phyloP scores from a whole-genome alignment of 1,284 basidiomycete species.

The Cutaneotrichosporon sp. region DNA sequence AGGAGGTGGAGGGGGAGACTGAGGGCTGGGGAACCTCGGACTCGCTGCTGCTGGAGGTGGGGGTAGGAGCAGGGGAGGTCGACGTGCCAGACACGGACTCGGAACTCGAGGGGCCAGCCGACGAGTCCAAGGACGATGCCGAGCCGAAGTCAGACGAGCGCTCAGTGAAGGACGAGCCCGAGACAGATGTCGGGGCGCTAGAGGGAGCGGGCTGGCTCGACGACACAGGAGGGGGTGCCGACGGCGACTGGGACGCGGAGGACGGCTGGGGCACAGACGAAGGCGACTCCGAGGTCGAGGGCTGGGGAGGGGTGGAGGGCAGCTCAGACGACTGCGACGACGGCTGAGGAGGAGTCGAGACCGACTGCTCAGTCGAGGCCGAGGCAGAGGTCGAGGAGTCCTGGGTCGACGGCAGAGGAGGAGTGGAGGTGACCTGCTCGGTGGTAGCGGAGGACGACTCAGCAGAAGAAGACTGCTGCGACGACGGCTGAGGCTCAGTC shows the following conservation, averaged over 20 bases:
- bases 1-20: background rate
- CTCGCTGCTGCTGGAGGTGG: conserved; percentile 4
- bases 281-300: background rate
- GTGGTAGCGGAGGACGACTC: background rate
- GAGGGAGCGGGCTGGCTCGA: background rate
- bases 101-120: conserved; percentile 2
- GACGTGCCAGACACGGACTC: conserved; percentile 4
- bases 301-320: background rate
- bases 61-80: background rate
- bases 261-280: background rate
- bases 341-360: background rate
- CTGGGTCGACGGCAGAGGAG: background rate
- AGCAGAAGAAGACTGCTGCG: background rate
- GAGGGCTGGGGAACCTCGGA: conserved; percentile 2
- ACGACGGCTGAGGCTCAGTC: background rate
- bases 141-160: background rate
- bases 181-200: background rate
- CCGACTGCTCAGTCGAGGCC: background rate
- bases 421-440: background rate
- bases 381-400: background rate
- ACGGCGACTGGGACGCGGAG: background rate
- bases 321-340: background rate
- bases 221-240: too few relatives aligned
- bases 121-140: conserved; percentile 3
- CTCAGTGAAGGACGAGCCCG: background rate